Percentiles rank a stretch among this genome's conserved stretches.
These are phyloP conservation scores for Metschnikowia aberdeeniae DNA, from an alignment of 805 yeast genomes.

Conservation along the genomic window DNA sequence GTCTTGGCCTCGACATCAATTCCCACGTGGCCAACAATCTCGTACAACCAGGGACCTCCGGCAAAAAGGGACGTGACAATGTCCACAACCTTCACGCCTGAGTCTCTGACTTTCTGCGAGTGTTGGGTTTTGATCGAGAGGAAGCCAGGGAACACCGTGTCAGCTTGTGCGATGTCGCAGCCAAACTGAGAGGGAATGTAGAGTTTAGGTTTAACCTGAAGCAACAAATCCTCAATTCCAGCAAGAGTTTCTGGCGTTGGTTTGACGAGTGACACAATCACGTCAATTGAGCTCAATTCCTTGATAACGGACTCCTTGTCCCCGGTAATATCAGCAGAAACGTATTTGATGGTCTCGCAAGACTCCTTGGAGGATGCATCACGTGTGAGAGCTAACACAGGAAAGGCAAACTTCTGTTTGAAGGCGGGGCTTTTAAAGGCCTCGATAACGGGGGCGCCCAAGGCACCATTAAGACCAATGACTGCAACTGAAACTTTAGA, in stretches of 20 bases:
- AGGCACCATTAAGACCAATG: constrained; percentile 48
- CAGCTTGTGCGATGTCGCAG: constrained; percentile 31
- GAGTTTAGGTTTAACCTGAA: constrained; percentile 42
- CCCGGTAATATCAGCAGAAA: constrained; percentile 28
- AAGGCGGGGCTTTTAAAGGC: constrained; percentile 45
- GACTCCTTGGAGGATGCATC: constrained; percentile 30
- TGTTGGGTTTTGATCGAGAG: constrained; percentile 32
- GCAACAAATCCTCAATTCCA: constrained; percentile 36
- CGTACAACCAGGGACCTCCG: constrained; percentile 31
- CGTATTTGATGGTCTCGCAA: constrained; percentile 38
- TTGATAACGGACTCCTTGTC: constrained; percentile 21
- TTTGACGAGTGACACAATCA: constrained; percentile 45
- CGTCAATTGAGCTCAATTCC: constrained; percentile 47
- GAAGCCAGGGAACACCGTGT: constrained; percentile 31
- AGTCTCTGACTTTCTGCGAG: constrained; percentile 34
- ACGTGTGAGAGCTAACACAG: constrained; percentile 51
- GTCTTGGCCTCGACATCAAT: constrained; percentile 29
- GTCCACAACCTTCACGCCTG: constrained; percentile 47
- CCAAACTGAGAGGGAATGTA: constrained; percentile 65
- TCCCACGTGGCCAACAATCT: constrained; percentile 33
- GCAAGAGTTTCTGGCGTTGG: constrained; percentile 27
- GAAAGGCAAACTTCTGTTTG: constrained; percentile 39
- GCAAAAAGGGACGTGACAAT: constrained; percentile 39
- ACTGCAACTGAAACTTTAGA: constrained; percentile 41
- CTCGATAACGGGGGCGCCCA: constrained; percentile 46